A percentile compares a stretch with the other conserved stretches of the same genome.
phyloP scores from a whole-genome alignment of 169 alveolate genomes.

The Plasmodium gallinaceum region DNA sequence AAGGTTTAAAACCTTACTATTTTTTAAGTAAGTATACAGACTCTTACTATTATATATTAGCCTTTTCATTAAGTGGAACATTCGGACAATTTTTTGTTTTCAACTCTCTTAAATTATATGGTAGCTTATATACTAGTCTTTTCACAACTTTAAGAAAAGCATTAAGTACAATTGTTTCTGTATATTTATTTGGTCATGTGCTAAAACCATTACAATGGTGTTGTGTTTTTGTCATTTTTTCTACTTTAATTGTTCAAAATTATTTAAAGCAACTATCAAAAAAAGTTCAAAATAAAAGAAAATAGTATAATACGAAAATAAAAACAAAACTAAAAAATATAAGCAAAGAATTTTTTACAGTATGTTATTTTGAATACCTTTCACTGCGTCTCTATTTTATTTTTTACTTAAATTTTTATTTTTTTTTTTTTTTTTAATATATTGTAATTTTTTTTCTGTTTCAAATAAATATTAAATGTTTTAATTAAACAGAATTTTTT shows the following conservation, averaged over 20 bases:
- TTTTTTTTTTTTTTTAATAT: neutral
- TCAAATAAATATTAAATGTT: neutral
- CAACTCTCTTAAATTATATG: slow-evolving; percentile 88
- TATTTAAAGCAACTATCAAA: slow-evolving; percentile 76
- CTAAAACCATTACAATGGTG: slow-evolving; percentile 89
- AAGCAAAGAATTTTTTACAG: neutral
- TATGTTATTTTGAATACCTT: neutral
- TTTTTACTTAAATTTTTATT: neutral
- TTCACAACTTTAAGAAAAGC: slow-evolving; percentile 92
- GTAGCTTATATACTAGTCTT: slow-evolving; percentile 91
- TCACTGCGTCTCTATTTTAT: neutral
- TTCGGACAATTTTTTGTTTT: slow-evolving; percentile 92
- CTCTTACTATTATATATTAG: slow-evolving; percentile 81
- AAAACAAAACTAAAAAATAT: neutral
- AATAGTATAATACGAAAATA: neutral
- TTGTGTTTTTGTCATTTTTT: slow-evolving; percentile 86
- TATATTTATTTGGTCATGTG: slow-evolving; percentile 88
- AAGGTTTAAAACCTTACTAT: slow-evolving; percentile 86
- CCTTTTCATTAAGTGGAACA: slow-evolving; percentile 87
- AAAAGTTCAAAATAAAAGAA: slow-evolving; percentile 32
- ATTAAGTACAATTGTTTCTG: slow-evolving; percentile 90
- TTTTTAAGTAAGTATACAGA: slow-evolving; percentile 76
- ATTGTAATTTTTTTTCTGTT: no score
- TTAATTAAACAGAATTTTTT: neutral
- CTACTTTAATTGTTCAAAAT: slow-evolving; percentile 86